Evolutionary conservation across 2,329 filamentous ascomycete genomes (phyloP).

Genomic region (Sporothrix phasma): DNA sequence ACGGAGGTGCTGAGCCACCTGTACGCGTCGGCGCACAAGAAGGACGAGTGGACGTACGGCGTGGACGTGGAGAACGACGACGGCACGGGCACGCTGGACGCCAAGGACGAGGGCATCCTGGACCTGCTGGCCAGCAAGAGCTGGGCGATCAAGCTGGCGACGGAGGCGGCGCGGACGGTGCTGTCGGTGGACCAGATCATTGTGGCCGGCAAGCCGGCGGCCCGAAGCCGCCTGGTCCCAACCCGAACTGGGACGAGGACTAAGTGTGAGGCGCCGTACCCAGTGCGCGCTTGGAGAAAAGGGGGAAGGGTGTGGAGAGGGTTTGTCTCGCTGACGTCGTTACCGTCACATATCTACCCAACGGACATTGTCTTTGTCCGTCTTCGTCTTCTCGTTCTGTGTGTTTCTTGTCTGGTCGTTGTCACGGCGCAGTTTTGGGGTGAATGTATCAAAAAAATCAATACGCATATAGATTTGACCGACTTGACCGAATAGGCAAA

Average conservation of each 20-base stretch:
- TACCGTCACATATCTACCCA: not conserved
- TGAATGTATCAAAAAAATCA: not conserved
- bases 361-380: too few species aligned
- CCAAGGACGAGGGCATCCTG: slow-evolving; percentile 78
- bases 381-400: not conserved
- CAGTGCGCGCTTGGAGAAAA: too few species aligned
- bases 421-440: not conserved
- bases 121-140: slow-evolving; percentile 87
- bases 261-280: not conserved
- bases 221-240: slow-evolving; percentile 91
- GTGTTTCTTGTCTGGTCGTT: not conserved
- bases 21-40: slow-evolving; percentile 87
- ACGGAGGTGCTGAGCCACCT: slow-evolving; percentile 91
- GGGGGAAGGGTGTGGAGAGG: not conserved
- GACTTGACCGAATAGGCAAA: not conserved
- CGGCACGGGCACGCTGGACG: slow-evolving; percentile 71
- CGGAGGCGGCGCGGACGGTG: slow-evolving; percentile 86
- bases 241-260: slow-evolving; percentile 40
- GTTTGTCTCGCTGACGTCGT: not conserved
- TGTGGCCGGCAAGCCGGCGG: slow-evolving; percentile 95
- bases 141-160: slow-evolving; percentile 95
- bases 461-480: slow-evolving; percentile 5
- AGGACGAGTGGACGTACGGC: slow-evolving; percentile 79
- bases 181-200: slow-evolving; percentile 98
- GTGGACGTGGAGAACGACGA: slow-evolving; percentile 90